These are phyloP conservation scores for Ogataea hybrid DNA, from an alignment of 1,139 yeast genomes.

Conservation along the genomic window DNA sequence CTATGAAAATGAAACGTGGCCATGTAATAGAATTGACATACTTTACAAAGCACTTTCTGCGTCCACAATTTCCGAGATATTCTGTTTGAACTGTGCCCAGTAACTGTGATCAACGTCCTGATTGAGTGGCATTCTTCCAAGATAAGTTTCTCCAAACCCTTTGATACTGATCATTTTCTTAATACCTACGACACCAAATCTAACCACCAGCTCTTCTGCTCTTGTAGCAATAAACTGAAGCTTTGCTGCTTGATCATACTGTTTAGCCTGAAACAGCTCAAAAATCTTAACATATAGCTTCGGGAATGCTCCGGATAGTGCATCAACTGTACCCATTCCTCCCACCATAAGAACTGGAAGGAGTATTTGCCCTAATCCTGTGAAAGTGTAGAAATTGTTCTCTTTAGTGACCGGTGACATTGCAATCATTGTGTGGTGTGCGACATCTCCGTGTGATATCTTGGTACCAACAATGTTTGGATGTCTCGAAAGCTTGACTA, in stretches of 20 bases:
- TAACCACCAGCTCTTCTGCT: conserved; percentile 36
- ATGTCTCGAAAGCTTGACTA: conserved; percentile 35
- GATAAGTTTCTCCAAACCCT: conserved; percentile 26
- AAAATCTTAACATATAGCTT: conserved; percentile 35
- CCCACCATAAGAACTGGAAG: conserved; percentile 41
- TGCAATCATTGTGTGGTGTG: conserved; percentile 37
- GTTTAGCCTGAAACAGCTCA: conserved; percentile 29
- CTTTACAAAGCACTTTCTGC: neutral
- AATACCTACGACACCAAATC: conserved; percentile 36
- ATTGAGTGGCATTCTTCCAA: conserved; percentile 36
- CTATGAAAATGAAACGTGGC: neutral
- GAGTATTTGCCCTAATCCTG: conserved; percentile 44
- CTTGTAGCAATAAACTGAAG: conserved; percentile 35
- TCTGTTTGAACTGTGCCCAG: conserved; percentile 10
- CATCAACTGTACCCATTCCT: conserved; percentile 42
- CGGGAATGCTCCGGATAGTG: conserved; percentile 43
- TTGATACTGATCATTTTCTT: conserved; percentile 24
- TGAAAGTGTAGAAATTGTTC: conserved; percentile 36
- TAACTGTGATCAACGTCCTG: conserved; percentile 14
- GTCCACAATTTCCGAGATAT: neutral
- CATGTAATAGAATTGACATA: neutral
- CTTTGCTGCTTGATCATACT: conserved; percentile 33
- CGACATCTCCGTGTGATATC: conserved; percentile 45
- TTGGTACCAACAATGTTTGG: conserved; percentile 49
- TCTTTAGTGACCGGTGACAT: conserved; percentile 26